Conservation (phyloP, 148 eudicot genomes). For the Vaccinium vitisidaea region DNA sequence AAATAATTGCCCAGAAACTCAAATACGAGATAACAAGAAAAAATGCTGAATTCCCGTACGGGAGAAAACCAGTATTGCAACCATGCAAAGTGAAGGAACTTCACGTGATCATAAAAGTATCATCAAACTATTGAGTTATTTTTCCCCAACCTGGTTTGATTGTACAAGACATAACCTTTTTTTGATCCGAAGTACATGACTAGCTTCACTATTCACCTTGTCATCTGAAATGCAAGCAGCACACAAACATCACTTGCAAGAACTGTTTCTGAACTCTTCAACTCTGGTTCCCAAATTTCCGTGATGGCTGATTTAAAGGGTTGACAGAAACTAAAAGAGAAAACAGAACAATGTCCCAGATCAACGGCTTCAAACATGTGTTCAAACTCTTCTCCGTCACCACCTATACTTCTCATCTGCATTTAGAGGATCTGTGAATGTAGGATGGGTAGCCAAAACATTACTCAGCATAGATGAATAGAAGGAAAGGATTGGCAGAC, state of each 20-base stretch:
- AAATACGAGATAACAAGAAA: neutral
- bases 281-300: neutral
- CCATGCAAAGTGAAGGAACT: neutral
- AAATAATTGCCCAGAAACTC: too few relatives aligned
- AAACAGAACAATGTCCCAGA: neutral
- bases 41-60: neutral
- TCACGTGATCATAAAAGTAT: neutral
- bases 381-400: neutral
- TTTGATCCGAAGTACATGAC: neutral
- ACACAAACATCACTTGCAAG: neutral
- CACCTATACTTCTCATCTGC: slow-evolving; percentile 9
- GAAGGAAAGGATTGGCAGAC: neutral
- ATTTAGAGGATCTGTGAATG: neutral
- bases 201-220: neutral
- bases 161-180: neutral
- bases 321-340: neutral
- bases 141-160: neutral
- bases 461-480: neutral
- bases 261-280: neutral
- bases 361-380: neutral
- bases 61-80: neutral
- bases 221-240: neutral
- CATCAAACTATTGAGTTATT: neutral
- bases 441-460: neutral
- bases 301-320: neutral